These are phyloP conservation scores for Andrographis paniculata DNA, from an alignment of 305 asterid genomes.

Conservation along the genomic window DNA sequence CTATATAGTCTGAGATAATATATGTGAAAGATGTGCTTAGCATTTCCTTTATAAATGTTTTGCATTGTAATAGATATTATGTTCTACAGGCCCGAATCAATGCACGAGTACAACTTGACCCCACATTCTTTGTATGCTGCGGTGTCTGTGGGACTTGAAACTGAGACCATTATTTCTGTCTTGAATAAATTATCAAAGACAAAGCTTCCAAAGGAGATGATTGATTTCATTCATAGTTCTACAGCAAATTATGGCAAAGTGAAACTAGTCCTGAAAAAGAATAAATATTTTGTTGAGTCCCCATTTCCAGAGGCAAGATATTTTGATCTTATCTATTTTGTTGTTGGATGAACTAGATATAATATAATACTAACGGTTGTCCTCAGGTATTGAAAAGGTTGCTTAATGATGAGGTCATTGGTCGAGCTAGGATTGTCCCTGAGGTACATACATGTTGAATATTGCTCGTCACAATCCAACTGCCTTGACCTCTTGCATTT, in stretches of 20 bases:
- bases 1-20: not conserved
- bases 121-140: constrained; percentile 94
- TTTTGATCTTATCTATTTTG: constrained; percentile 11
- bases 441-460: constrained; percentile 35
- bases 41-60: not conserved
- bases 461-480: constrained; percentile 3
- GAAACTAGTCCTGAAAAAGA: constrained; percentile 90
- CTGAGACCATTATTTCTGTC: constrained; percentile 79
- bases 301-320: constrained; percentile 87
- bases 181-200: constrained; percentile 79
- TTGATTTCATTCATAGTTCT: constrained; percentile 78
- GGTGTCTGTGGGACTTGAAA: constrained; percentile 94
- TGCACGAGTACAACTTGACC: constrained; percentile 96
- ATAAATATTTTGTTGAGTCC: constrained; percentile 81
- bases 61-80: constrained; percentile 2
- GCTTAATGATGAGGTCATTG: constrained; percentile 66
- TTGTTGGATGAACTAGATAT: constrained; percentile 8
- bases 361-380: constrained; percentile 11
- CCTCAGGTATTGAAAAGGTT: constrained; percentile 70
- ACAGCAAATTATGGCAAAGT: constrained; percentile 97
- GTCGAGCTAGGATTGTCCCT: constrained; percentile 57
- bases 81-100: constrained; percentile 80
- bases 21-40: not conserved
- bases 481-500: not conserved
- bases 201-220: constrained; percentile 91